Conservation (phyloP, 305 asterid species). For the Fraxinus platypoda region DNA sequence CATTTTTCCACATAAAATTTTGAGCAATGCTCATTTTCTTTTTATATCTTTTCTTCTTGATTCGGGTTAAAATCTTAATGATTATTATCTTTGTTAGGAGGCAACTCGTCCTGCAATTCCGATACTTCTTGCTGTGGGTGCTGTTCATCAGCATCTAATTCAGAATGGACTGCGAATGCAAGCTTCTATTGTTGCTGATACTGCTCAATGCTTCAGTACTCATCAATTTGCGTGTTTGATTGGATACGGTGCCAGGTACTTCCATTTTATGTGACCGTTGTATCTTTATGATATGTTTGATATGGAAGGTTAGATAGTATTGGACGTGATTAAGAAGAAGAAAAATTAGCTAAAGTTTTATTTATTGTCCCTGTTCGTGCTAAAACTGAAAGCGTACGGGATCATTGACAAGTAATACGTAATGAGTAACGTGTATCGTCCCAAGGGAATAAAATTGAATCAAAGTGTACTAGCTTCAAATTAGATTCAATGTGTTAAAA, state of each 20-base stretch:
- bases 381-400: no score
- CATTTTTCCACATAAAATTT: neutral
- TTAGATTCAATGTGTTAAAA: neutral
- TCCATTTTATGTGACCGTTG: conserved; percentile 16
- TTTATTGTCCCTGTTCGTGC: neutral
- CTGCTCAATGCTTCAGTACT: conserved; percentile 99
- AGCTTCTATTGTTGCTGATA: conserved; percentile 96
- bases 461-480: neutral
- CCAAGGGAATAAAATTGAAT: neutral
- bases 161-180: conserved; percentile 95
- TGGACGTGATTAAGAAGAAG: neutral
- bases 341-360: neutral
- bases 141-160: conserved; percentile 94
- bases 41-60: neutral
- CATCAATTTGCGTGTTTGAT: conserved; percentile 98
- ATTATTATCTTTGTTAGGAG: conserved; percentile 48
- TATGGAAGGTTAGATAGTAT: neutral
- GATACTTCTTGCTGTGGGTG: conserved; percentile 94
- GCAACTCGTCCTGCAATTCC: conserved; percentile 95
- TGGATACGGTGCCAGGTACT: conserved; percentile 98
- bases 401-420: neutral
- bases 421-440: neutral
- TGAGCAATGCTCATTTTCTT: neutral
- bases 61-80: conserved; percentile 1
- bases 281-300: neutral